Base-by-base conservation (phyloP, 2,329 filamentous ascomycete species). In the Paracoccidioides lutzii region DNA sequence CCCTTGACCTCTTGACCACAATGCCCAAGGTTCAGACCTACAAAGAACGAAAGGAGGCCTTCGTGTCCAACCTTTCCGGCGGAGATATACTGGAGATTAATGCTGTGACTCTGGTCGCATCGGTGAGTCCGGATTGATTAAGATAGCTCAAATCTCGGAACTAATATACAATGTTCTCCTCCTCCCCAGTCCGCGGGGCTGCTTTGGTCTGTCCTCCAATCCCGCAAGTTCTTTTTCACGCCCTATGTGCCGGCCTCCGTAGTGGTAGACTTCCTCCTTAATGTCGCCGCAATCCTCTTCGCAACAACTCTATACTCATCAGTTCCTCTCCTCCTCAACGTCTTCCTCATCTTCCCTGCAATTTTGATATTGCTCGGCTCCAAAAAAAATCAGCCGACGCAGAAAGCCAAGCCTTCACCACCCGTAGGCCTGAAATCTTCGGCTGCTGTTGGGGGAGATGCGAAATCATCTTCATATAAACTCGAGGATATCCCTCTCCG, bases 21-120 rank as follows among this genome's bases (percentile, higher is more conserved):
- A 52, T 52, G 49, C 6, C 35, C 14, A 12, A 30, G 71, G 67
- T 70, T 45, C 61, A 67, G 54, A 84, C 79, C 72, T 95, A 96
- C 77, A 98, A 96, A 74, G 81, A 86, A 65, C 79, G 86, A 63
- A 98, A 98, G 75, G 90, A 95, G 76, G 89, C 89, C 67, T 95
- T 95, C 70, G 93, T 98, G 66, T 95, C 91, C 55, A 88, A 90
- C 69, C 81, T 95, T 35, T 84, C 85, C 5, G 93, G 93, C 43
- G 89, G 93, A 57, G 80, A 83, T 37, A 83, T 95, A 58, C 75
- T 79, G 62, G 93, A 98, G 69, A 90, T 98, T 74, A 91, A 90
- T 69, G 80, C 81, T 64, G 87, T 97, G 63, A 89, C 88, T 50
- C 80, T 87, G 51, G 85, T 95, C 60, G 88, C 89, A 67, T 84